Evolutionary conservation across 2,329 filamentous ascomycete species (phyloP), one percentile per base, ranked within the genome.

Genomic region (Chrysosphaeria jannelii): DNA sequence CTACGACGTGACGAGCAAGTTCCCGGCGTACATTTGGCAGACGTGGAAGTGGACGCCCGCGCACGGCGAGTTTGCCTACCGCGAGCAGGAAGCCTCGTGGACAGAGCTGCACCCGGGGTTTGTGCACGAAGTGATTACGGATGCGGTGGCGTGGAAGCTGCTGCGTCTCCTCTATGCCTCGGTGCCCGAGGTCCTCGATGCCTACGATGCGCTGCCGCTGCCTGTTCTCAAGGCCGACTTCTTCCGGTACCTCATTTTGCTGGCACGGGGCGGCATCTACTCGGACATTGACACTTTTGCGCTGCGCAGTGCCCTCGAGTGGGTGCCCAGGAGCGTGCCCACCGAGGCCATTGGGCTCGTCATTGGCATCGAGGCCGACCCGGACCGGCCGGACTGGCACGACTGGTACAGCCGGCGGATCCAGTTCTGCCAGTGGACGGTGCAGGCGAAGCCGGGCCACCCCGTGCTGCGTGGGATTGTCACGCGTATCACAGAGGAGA

Each of bases 361-460:
- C 19, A 57, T 93, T 36, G 85, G 85, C 28, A 91, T 97, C 33
- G 85, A 97, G 48, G 85, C 85, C 4, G 85, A 97, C 39, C 78
- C 85, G 1, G 78, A 93, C 43, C 63, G 85, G 22, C 59, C 62
- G 4, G 85, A 97, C 42, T 97, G 85, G 85, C 57, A 63, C 17
- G 53, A 90, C 2, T 93, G 81, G 85, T 97, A 93, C 50, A 85
- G 76, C 31, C 70, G 85, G 28, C 63, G 81, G 31, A 79, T 97
- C 29, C 85, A 93, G 41, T 93, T 97, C 45, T 97, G 85, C 47
- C 85, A 97, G 43, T 97, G 85, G 85, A 97, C 85, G 2, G 91
- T 97, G 31, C 81, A 93, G 44, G 53, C 72, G 27, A 97, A 97
- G 45, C 71, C 81, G 0, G 85, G 85, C 8, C 85, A 97, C 41